Percentiles rank a stretch among this genome's conserved stretches.
These are phyloP conservation scores for Termitomyces sp. DNA, from an alignment of 768 basidiomycete genomes.

Conservation along the genomic window DNA sequence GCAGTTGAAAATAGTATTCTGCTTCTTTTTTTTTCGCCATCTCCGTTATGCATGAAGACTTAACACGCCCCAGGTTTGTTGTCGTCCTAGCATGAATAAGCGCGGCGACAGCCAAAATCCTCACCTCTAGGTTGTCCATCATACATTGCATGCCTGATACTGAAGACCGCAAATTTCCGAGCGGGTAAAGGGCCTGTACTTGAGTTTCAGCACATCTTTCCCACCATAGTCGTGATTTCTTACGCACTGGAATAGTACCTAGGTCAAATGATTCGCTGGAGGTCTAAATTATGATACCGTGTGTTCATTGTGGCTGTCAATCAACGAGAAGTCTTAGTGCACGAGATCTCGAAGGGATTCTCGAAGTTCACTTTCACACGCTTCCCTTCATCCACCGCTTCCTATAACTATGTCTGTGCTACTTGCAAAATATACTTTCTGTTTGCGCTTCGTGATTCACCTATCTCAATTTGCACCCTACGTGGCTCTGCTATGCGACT, in stretches of 20 bases:
- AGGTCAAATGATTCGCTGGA: neutral
- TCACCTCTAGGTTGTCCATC: no score
- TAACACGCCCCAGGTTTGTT: no score
- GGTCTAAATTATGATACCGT: neutral
- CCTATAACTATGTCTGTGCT: neutral
- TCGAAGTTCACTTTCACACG: neutral
- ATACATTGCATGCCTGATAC: no score
- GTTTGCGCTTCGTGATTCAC: neutral
- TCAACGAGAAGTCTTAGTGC: neutral
- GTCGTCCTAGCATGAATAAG: no score
- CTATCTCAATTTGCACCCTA: neutral
- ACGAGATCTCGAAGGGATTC: neutral
- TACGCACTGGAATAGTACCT: neutral
- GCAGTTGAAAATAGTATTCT: no score
- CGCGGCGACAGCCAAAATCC: no score
- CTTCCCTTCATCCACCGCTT: neutral
- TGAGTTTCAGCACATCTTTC: neutral
- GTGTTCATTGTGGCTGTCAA: neutral
- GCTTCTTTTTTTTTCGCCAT: no score
- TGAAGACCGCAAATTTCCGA: no score
- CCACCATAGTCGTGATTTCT: neutral
- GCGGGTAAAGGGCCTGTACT: no score
- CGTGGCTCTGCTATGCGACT: conserved; percentile 3
- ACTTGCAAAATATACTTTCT: neutral
- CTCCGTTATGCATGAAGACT: no score